Percentiles rank a stretch among this genome's conserved stretches.
Conservation (phyloP, 2,329 filamentous ascomycete species). For the Stagonosporopsis vannaccii region DNA sequence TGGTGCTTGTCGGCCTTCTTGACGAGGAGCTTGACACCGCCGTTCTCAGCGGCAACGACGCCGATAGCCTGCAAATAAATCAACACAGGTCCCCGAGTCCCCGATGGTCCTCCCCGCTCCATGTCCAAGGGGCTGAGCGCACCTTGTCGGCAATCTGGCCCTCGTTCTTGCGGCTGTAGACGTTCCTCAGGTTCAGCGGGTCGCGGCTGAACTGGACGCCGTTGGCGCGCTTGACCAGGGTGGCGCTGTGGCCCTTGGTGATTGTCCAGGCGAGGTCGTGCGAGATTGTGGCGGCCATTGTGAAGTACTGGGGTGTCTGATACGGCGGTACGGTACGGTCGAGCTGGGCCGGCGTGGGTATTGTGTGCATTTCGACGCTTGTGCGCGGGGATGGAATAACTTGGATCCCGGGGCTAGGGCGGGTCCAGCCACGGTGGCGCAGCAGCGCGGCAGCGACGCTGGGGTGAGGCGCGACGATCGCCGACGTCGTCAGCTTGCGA, state of each 20-base stretch:
- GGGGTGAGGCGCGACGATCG: too few species aligned
- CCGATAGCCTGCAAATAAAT: conserved; percentile 73
- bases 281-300: conserved; percentile 72
- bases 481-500: neutral
- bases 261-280: conserved; percentile 94
- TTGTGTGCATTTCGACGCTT: conserved; percentile 20
- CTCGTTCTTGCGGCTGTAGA: conserved; percentile 91
- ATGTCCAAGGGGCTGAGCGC: conserved; percentile 39
- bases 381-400: conserved; percentile 35
- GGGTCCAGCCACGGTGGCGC: neutral
- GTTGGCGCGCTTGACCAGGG: conserved; percentile 88
- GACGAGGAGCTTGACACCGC: conserved; percentile 79
- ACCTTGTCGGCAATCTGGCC: conserved; percentile 96
- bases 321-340: conserved; percentile 32
- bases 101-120: too few species aligned
- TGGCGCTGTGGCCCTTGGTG: conserved; percentile 86
- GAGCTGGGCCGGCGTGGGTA: conserved; percentile 7
- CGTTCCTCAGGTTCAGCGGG: conserved; percentile 91
- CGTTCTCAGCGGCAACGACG: conserved; percentile 76
- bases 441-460: too few species aligned
- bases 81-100: conserved; percentile 8
- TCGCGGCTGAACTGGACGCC: conserved; percentile 92
- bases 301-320: conserved; percentile 38
- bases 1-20: conserved; percentile 79
- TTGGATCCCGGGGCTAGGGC: neutral